Percentiles rank a stretch among this genome's conserved stretches.
phyloP scores from a whole-genome alignment of 192 early-diverging fungal genomes.

The Phycomyces nitens region DNA sequence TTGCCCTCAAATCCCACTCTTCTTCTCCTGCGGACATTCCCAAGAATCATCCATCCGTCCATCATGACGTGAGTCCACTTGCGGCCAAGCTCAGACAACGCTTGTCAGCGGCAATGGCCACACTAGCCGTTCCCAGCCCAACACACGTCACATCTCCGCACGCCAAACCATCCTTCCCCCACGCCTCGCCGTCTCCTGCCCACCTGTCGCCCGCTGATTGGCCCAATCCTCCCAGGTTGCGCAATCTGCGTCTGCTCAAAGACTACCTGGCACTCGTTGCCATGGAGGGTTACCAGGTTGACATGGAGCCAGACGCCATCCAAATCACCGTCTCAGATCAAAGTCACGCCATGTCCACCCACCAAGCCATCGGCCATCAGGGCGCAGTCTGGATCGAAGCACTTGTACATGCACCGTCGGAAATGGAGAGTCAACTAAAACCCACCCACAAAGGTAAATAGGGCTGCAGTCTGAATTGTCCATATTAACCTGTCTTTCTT shows the following conservation, averaged over 20 bases:
- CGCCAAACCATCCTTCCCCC: not conserved
- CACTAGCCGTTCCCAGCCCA: not conserved
- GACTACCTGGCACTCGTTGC: constrained; percentile 19
- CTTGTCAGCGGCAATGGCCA: not conserved
- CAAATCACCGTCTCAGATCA: constrained; percentile 2
- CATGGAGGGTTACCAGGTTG: constrained; percentile 2
- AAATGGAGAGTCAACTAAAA: constrained; percentile 4
- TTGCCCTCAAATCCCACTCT: not conserved
- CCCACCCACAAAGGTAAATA: not conserved
- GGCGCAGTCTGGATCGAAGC: constrained; percentile 13
- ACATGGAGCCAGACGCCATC: constrained; percentile 1
- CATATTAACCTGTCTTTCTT: too few species aligned
- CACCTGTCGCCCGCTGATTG: constrained; percentile 20
- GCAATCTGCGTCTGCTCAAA: constrained; percentile 16
- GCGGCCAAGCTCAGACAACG: constrained; percentile 7
- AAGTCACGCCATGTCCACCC: not conserved
- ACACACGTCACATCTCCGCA: not conserved
- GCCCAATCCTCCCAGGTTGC: constrained; percentile 12
- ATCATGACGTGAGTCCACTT: not conserved
- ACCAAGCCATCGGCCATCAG: not conserved
- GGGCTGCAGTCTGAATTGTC: too few species aligned
- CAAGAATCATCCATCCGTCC: not conserved
- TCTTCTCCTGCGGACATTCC: not conserved
- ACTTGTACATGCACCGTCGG: constrained; percentile 4
- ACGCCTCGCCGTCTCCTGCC: not conserved